These are phyloP conservation scores for Neospermospora avenae DNA, from an alignment of 2,329 filamentous ascomycete genomes.

Conservation along the genomic window DNA sequence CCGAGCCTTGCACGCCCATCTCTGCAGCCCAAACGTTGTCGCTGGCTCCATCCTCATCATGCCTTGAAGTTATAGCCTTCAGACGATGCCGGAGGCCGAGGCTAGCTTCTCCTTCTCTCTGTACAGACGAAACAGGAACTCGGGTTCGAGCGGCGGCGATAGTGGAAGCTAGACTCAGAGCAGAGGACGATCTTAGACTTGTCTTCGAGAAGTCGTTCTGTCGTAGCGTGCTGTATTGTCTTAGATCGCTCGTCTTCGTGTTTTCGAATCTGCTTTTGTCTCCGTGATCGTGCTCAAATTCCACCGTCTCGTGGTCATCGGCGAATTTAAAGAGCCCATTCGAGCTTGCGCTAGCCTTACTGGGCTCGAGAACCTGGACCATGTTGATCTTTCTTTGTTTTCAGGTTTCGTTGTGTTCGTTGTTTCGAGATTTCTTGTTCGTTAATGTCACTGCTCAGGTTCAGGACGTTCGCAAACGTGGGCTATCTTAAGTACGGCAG, in stretches of 20 bases:
- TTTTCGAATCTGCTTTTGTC: background rate
- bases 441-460: background rate
- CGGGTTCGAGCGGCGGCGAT: background rate
- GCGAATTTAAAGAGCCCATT: background rate
- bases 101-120: background rate
- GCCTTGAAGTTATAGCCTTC: background rate
- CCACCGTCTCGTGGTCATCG: background rate
- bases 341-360: too few species aligned
- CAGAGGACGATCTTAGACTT: background rate
- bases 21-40: background rate
- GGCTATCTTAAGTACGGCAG: background rate
- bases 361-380: too few species aligned
- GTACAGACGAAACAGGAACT: background rate
- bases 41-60: background rate
- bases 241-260: background rate
- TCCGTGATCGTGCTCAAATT: background rate
- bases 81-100: background rate
- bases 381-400: background rate
- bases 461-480: background rate
- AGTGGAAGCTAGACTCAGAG: too few species aligned
- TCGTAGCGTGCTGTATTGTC: background rate
- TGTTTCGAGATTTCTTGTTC: background rate
- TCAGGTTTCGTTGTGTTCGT: background rate
- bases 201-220: background rate
- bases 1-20: background rate